Evolutionary conservation across 1,284 basidiomycete genomes (phyloP), one percentile per base, ranked within the genome.

Genomic region (Ustilago tritici): DNA sequence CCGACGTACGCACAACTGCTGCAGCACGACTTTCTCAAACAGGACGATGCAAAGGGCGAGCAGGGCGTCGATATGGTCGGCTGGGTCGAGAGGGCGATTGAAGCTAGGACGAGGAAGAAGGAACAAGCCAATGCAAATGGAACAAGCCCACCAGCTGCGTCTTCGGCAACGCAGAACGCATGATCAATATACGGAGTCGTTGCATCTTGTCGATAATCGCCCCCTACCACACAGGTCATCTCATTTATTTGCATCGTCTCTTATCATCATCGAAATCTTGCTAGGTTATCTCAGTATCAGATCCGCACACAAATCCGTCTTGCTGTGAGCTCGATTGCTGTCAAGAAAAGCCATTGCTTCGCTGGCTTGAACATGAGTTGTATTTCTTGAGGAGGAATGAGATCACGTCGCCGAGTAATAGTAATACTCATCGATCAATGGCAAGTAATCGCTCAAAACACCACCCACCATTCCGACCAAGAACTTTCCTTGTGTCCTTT

Each of bases 351-450:
- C 23, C 23, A 28, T 28, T 28, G 23, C 23, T 11, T 40, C 3
- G 15, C 5, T 11, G 38, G 38, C 11, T 2, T 40, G 15, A 34
- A 32, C 50, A 53, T 4, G 15, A 15, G 9, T 34, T 32, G 11
- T 52, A 28, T 28, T 28, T 28, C 23, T 28, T 28, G 23, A 28
- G 23, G 23, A 28, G 23, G 28, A 23, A 53, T 14, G 7, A 19
- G 7, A 10, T 52, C 23, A 60, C 2, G 58, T 52, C 4, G 81
- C 69, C 8, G 78, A 77, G 47, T 81, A 97, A 88, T 95, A 97
- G 88, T 96, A 92, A 88, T 96, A 96, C 85, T 95, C 93, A 87
- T 98, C 93, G 76, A 98, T 94, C 81, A 98, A 88, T 11, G 94
- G 94, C 75, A 97, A 90, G 92, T 95, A 98, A 83, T 95, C 95